Conservation (phyloP, 306 rosid species). For the Fragaria ananassa region DNA sequence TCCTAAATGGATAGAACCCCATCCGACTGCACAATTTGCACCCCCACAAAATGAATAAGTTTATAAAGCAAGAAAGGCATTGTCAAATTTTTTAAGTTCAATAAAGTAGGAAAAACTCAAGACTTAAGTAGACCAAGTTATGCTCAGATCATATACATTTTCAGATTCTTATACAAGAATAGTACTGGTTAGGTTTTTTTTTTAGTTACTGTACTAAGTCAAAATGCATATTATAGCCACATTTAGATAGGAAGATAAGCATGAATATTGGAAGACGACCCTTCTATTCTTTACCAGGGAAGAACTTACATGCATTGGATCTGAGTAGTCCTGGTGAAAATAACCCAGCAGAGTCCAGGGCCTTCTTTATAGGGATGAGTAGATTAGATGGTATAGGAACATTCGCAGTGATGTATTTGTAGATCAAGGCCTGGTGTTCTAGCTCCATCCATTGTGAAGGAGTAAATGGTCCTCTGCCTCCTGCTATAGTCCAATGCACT, state of each 20-base stretch:
- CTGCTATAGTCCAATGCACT: constrained; percentile 52
- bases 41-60: background rate
- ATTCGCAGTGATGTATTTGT: constrained; percentile 78
- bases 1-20: constrained; percentile 92
- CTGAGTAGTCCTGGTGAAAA: constrained; percentile 58
- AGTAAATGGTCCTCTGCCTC: constrained; percentile 66
- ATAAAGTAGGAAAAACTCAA: background rate
- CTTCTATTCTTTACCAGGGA: background rate
- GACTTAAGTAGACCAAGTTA: background rate
- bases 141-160: background rate
- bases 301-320: constrained; percentile 55
- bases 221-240: background rate
- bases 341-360: constrained; percentile 71
- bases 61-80: background rate
- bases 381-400: constrained; percentile 76
- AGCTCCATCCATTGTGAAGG: constrained; percentile 96
- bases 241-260: background rate
- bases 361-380: constrained; percentile 75
- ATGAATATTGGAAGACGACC: background rate
- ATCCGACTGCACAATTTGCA: constrained; percentile 55
- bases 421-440: constrained; percentile 94
- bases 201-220: background rate
- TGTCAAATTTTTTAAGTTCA: background rate
- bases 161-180: background rate
- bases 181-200: background rate